These are phyloP conservation scores for Flaveria sonorensis DNA, from an alignment of 129 eudicot species.

Conservation along the genomic window DNA sequence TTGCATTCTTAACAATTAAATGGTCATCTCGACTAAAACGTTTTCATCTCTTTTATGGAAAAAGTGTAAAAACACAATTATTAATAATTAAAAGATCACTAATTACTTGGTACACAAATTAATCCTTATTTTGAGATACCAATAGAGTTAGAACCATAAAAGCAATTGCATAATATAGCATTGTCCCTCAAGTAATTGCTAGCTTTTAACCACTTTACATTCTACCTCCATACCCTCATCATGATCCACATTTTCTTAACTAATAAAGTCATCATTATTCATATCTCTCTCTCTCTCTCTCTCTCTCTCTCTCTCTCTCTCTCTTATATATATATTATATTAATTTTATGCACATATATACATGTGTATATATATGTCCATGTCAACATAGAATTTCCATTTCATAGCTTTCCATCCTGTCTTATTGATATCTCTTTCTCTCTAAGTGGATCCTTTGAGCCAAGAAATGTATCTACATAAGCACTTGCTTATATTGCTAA, in stretches of 20 bases:
- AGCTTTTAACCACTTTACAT: constrained; percentile 31
- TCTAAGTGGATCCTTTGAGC: not conserved
- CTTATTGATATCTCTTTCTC: constrained; percentile 20
- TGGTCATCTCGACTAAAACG: not conserved
- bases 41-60: not conserved
- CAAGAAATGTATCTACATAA: constrained; percentile 45
- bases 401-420: constrained; percentile 28
- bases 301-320: constrained; percentile 13
- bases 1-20: not conserved
- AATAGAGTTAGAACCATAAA: constrained; percentile 22
- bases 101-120: not conserved
- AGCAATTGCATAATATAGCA: constrained; percentile 12
- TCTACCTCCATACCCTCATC: constrained; percentile 40
- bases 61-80: not conserved
- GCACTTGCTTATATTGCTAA: constrained; percentile 25
- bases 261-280: constrained; percentile 34
- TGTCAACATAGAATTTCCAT: constrained; percentile 24
- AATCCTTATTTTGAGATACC: constrained; percentile 7
- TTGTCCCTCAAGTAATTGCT: constrained; percentile 43
- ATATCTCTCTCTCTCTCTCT: constrained; percentile 14
- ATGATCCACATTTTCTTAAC: constrained; percentile 35
- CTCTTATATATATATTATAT: not conserved
- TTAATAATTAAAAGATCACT: not conserved
- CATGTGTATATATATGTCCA: constrained; percentile 26
- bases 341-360: not conserved